Evolutionary conservation across 129 eudicot species (phyloP), one percentile per base, ranked within the genome.

Genomic region (Centaurea solstitialis): DNA sequence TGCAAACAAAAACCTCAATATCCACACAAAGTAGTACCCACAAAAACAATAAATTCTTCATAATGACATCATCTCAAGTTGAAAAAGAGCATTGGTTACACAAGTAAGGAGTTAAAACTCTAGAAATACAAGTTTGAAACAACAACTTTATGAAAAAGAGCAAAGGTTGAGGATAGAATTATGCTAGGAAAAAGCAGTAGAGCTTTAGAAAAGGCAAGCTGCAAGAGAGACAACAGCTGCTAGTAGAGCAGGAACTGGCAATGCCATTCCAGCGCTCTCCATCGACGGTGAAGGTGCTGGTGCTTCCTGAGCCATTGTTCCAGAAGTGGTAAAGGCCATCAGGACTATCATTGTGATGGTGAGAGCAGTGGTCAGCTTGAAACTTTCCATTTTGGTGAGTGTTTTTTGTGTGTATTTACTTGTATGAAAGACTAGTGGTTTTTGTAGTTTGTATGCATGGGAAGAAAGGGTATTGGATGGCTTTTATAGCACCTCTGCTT

Each of bases 241-340:
- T 45, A 86, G 84, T 43, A 75, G 10, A 53, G 78, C 83, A n/a
- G 88, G 87, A 18, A 81, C 80, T 17, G 73, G 80, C 76, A 89
- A 53, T 2, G 75, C 61, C 57, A 40, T 82, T 4, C 85, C 88
- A 70, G 68, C 83, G 20, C 86, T 86, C 86, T 86, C 84, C 88
- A 89, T 84, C 33, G 85, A 67, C 1, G 90, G 92, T 0, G 90
- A 80, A 21, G 92, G 92, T 23, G 90, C 88, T 10, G 77, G 79
- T 17, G 45, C 88, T 70, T 84, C 90, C 15, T 70, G 86, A 37
- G 72, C 85, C 38, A 76, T 72, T 8, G 81, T 45, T 72, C 82
- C 87, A 2, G 69, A 73, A 47, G 68, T 73, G 41, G 73, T 72
- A 13, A 75, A 57, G 45, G 81, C 79, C 64, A 84, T 12, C 18